phyloP scores from a whole-genome alignment of 805 yeast species.

The Candida vaughaniae region DNA sequence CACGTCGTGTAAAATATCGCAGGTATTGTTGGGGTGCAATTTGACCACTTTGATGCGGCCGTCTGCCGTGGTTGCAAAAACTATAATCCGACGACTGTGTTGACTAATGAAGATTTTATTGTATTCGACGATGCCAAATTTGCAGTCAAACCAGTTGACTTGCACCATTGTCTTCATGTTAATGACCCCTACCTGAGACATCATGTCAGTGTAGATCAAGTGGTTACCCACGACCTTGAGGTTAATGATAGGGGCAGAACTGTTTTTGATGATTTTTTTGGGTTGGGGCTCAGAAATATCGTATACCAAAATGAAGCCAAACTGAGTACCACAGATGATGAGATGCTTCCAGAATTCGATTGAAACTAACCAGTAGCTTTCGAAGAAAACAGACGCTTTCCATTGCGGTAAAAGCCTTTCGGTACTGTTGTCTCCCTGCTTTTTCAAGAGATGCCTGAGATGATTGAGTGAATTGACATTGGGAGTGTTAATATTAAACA shows the following conservation, averaged over 20 bases:
- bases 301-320: constrained; percentile 27
- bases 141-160: constrained; percentile 2
- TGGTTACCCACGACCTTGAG: constrained; percentile 15
- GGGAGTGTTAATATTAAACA: constrained; percentile 1
- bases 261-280: constrained; percentile 16
- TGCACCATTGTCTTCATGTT: constrained; percentile 3
- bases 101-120: constrained; percentile 1
- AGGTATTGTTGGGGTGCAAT: not conserved
- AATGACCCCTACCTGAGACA: constrained; percentile 30
- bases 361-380: constrained; percentile 22
- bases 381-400: constrained; percentile 3
- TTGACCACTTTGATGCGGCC: constrained; percentile 3
- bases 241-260: constrained; percentile 24
- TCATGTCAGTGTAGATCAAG: constrained; percentile 27
- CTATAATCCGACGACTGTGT: not conserved
- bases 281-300: constrained; percentile 13
- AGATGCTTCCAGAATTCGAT: constrained; percentile 17
- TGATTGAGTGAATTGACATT: constrained; percentile 4
- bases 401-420: constrained; percentile 15
- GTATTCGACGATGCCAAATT: constrained; percentile 7
- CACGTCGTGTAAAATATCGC: constrained; percentile 2
- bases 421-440: not conserved
- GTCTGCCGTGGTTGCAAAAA: constrained; percentile 6
- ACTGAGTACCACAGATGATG: constrained; percentile 31
- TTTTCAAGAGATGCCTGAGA: constrained; percentile 3